Conservation (phyloP, 305 asterid species). For the Solanum aculeatissimum region DNA sequence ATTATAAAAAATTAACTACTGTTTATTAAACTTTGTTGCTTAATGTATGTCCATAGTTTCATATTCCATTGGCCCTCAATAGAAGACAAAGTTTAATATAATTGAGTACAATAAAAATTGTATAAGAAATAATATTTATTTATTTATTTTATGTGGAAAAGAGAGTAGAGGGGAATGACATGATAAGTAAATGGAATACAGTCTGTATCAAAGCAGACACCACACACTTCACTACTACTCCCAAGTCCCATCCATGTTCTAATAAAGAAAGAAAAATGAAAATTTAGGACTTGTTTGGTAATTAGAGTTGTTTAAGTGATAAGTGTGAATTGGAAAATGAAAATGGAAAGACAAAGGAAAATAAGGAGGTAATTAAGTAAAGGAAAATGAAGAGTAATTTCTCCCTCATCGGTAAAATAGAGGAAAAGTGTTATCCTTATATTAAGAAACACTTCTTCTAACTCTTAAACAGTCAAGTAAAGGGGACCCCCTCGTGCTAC, state of each 20-base stretch:
- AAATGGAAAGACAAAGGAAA: no score
- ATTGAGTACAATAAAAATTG: background rate
- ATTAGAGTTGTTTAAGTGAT: no score
- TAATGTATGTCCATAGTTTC: background rate
- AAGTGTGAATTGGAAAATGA: no score
- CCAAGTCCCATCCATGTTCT: background rate
- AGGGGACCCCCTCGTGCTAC: no score
- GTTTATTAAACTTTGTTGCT: background rate
- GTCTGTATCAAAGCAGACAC: background rate
- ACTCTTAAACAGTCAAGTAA: no score
- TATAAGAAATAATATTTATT: background rate
- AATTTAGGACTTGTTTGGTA: no score
- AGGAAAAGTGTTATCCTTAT: no score
- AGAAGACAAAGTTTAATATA: background rate
- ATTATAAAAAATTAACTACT: background rate
- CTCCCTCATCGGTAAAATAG: no score
- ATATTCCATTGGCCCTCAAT: background rate
- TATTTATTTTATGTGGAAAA: background rate
- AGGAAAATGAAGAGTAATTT: no score
- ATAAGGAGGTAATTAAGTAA: no score
- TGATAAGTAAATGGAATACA: conserved; percentile 4
- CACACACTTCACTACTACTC: background rate
- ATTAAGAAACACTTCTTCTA: no score
- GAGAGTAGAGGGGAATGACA: background rate
- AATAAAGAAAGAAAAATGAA: no score